phyloP scores from a whole-genome alignment of 225 moss, liverwort and hornwort species.

The Lunularia cruciata region DNA sequence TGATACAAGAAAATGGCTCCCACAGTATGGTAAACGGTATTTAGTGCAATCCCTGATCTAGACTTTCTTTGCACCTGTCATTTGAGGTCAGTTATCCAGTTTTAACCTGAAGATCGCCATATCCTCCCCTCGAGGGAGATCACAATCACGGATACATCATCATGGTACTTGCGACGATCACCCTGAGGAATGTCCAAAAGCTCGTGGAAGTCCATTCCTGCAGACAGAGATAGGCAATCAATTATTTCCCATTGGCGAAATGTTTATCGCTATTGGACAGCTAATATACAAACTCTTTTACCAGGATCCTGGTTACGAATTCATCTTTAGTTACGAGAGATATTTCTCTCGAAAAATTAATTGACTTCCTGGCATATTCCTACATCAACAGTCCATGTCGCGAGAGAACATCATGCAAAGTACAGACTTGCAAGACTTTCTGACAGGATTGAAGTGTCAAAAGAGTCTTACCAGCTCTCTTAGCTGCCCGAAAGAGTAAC shows the following conservation, averaged over 20 bases:
- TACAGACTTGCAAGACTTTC: too few species aligned
- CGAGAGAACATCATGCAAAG: too few species aligned
- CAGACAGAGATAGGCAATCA: neutral
- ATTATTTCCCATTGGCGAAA: too few species aligned
- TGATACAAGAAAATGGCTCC: slow-evolving; percentile 22
- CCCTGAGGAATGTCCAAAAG: slow-evolving; percentile 99
- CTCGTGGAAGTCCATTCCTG: slow-evolving; percentile 99
- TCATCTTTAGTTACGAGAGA: too few species aligned
- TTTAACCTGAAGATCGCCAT: slow-evolving; percentile 91
- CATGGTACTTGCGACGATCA: slow-evolving; percentile 98
- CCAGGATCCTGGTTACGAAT: too few species aligned
- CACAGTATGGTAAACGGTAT: slow-evolving; percentile 23
- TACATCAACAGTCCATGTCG: too few species aligned
- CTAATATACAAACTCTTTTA: too few species aligned
- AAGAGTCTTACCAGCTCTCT: slow-evolving; percentile 77
- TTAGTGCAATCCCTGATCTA: slow-evolving; percentile 23
- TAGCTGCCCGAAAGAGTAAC: slow-evolving; percentile 94
- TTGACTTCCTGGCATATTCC: too few species aligned
- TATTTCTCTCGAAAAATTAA: too few species aligned
- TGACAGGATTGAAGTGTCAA: too few species aligned
- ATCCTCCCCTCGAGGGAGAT: slow-evolving; percentile 99
- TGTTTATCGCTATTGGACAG: too few species aligned
- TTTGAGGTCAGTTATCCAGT: slow-evolving; percentile 25
- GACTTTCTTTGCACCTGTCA: slow-evolving; percentile 20
- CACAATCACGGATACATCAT: slow-evolving; percentile 98